Evolutionary conservation across 345 rosid species (phyloP).

Genomic region (Euphorbia lathyris): DNA sequence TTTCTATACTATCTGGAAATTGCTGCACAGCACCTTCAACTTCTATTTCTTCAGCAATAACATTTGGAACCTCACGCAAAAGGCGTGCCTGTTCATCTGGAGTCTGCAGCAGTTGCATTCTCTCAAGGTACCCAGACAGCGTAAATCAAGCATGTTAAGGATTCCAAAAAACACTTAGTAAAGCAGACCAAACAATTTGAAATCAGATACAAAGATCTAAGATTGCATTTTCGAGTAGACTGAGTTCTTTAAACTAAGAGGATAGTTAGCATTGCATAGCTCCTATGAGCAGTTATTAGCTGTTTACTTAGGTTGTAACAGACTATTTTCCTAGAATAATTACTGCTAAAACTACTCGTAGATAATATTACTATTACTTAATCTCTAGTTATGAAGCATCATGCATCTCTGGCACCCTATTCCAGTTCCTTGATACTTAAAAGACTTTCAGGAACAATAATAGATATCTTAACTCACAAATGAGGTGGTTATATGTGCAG

Average conservation of each 20-base stretch:
- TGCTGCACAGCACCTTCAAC: conserved; percentile 28
- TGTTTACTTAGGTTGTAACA: no score
- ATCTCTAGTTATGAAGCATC: not conserved
- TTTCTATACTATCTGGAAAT: conserved; percentile 27
- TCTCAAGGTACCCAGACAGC: conserved; percentile 67
- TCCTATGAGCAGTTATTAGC: no score
- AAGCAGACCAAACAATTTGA: not conserved
- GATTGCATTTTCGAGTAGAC: not conserved
- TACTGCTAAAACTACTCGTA: not conserved
- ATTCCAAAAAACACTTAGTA: conserved; percentile 15
- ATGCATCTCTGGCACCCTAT: not conserved
- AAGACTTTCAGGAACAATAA: not conserved
- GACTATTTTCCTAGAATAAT: not conserved
- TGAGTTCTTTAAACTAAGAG: not conserved
- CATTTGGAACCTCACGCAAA: conserved; percentile 55
- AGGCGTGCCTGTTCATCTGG: conserved; percentile 64
- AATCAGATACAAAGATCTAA: not conserved
- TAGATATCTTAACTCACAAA: not conserved
- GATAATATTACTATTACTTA: not conserved
- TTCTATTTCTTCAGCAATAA: conserved; percentile 57
- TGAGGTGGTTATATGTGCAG: not conserved
- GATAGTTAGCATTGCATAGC: no score
- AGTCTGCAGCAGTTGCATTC: conserved; percentile 60
- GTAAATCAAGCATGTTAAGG: conserved; percentile 60
- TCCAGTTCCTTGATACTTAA: not conserved